Evolutionary conservation across 2,329 filamentous ascomycete species (phyloP).

Genomic region (Beauveria australis): DNA sequence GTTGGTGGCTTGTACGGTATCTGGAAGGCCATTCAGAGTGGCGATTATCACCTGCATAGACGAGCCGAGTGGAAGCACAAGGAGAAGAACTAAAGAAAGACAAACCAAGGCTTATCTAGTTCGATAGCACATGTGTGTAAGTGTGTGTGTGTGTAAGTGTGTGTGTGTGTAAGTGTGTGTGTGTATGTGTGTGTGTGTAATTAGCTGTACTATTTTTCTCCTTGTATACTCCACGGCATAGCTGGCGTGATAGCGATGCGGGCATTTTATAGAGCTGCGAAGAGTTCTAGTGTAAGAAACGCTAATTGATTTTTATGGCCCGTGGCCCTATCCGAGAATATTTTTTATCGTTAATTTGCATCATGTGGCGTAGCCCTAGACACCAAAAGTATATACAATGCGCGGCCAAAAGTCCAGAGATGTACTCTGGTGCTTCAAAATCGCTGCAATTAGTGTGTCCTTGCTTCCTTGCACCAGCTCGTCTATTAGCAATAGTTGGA

Average conservation of each 20-base stretch:
- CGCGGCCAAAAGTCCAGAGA: background rate
- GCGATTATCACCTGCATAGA: constrained; percentile 47
- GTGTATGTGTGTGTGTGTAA: background rate
- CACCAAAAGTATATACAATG: constrained; percentile 8
- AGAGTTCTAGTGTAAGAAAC: background rate
- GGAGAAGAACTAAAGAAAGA: constrained; percentile 14
- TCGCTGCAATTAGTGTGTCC: constrained; percentile 2
- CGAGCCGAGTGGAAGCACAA: constrained; percentile 47
- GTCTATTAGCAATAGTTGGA: constrained; percentile 2
- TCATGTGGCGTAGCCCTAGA: background rate
- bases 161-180: background rate
- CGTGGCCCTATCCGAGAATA: background rate
- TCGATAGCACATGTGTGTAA: background rate
- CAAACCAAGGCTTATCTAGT: background rate
- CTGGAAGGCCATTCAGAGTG: constrained; percentile 48
- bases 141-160: background rate
- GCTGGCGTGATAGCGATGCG: background rate
- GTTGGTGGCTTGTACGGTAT: constrained; percentile 53
- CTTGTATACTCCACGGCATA: background rate
- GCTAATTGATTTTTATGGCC: background rate
- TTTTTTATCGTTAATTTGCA: background rate
- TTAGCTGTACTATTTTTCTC: background rate
- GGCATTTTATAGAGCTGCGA: background rate
- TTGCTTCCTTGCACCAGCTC: background rate
- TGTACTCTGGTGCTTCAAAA: background rate